Conservation (phyloP, 2,329 filamentous ascomycete genomes). For the Ophiocordyceps camponoti-rufipedis region DNA sequence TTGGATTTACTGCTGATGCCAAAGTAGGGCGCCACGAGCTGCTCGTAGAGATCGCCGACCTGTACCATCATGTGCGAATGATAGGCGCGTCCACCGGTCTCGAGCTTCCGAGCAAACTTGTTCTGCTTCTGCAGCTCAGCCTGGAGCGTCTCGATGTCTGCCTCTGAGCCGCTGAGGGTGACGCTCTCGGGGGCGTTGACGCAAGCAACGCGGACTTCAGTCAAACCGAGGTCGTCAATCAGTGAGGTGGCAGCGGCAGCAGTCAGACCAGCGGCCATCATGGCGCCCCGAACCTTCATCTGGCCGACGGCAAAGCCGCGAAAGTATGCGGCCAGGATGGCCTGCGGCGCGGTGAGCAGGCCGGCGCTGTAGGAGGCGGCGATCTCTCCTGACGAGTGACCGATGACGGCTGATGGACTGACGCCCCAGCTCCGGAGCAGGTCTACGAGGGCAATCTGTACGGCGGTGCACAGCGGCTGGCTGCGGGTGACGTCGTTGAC, state of each 20-base stretch:
- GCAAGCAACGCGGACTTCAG: constrained; percentile 6
- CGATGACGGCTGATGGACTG: constrained; percentile 16
- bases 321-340: constrained; percentile 6
- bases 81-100: constrained; percentile 6
- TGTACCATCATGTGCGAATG: constrained; percentile 7
- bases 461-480: constrained; percentile 12
- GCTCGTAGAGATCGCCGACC: constrained; percentile 1
- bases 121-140: constrained; percentile 1
- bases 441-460: constrained; percentile 18
- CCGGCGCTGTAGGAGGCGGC: constrained; percentile 11
- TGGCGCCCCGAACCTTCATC: constrained; percentile 3
- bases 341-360: constrained; percentile 2
- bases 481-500: constrained; percentile 4
- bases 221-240: background rate
- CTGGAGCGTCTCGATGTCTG: constrained; percentile 4
- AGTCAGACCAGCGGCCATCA: constrained; percentile 8
- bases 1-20: background rate
- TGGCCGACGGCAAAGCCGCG: constrained; percentile 4
- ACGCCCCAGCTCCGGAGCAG: constrained; percentile 13
- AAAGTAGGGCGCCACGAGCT: background rate
- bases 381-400: constrained; percentile 16
- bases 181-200: constrained; percentile 8
- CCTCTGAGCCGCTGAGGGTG: constrained; percentile 7
- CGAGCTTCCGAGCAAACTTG: constrained; percentile 5
- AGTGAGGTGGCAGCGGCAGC: constrained; percentile 2